A percentile compares a stretch with the other conserved stretches of the same genome.
phyloP scores from a whole-genome alignment of 2,329 filamentous ascomycete genomes.

The Neocatenulostroma microsporum region DNA sequence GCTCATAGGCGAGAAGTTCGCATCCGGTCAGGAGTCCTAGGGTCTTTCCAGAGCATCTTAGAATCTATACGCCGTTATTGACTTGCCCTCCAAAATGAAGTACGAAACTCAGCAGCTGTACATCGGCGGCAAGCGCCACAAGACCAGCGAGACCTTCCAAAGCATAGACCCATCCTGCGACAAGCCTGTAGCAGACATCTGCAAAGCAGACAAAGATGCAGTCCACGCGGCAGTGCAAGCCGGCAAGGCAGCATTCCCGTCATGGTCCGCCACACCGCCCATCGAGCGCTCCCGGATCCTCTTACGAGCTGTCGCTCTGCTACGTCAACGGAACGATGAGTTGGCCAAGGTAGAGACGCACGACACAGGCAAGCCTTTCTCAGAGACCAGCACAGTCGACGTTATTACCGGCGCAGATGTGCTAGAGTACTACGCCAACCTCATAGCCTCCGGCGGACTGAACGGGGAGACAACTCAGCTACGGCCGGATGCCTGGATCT shows the following conservation, averaged over 20 bases:
- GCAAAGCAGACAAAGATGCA: constrained; percentile 48
- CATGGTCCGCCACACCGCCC: constrained; percentile 70
- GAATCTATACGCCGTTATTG: no score
- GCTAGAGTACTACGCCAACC: constrained; percentile 76
- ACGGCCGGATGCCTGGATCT: constrained; percentile 69
- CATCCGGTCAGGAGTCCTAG: no score
- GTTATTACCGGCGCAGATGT: constrained; percentile 76
- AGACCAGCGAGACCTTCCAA: constrained; percentile 55
- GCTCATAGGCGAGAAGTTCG: no score
- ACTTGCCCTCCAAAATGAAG: no score
- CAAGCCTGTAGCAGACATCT: constrained; percentile 59
- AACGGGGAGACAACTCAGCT: constrained; percentile 73
- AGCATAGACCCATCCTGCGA: constrained; percentile 68
- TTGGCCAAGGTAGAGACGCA: constrained; percentile 72
- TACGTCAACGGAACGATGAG: constrained; percentile 69
- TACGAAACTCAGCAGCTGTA: constrained; percentile 48
- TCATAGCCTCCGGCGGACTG: constrained; percentile 67
- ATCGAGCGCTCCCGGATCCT: constrained; percentile 69
- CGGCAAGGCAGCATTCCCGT: constrained; percentile 62
- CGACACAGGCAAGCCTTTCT: constrained; percentile 80
- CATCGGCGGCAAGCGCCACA: constrained; percentile 63
- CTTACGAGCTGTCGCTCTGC: constrained; percentile 63
- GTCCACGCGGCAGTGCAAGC: constrained; percentile 65
- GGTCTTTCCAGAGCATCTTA: no score
- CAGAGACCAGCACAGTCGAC: constrained; percentile 78